These are phyloP conservation scores for Leucocoprinus leucothites DNA, from an alignment of 768 basidiomycete species.

Conservation along the genomic window DNA sequence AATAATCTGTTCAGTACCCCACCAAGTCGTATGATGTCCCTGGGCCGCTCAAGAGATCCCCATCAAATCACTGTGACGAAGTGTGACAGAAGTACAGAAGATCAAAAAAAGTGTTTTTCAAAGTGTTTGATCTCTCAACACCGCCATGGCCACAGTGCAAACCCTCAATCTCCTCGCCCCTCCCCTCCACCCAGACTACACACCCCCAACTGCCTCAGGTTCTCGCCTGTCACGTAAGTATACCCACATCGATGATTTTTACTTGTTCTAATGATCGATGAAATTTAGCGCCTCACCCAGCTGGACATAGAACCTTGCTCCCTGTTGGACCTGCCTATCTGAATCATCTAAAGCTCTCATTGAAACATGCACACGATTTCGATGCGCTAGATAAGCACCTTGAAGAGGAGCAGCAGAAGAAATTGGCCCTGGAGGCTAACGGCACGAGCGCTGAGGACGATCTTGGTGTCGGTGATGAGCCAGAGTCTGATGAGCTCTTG, in stretches of 20 bases:
- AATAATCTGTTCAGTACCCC: no score
- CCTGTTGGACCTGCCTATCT: conserved; percentile 89
- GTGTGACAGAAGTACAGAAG: no score
- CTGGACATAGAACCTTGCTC: conserved; percentile 51
- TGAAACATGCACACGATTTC: conserved; percentile 77
- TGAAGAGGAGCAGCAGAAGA: conserved; percentile 37
- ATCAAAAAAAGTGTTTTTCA: no score
- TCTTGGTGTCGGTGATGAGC: conserved; percentile 90
- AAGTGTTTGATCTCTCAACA: no score
- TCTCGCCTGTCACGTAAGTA: conserved; percentile 26
- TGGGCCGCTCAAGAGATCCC: no score
- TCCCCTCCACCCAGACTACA: conserved; percentile 22
- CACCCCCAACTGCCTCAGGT: conserved; percentile 22
- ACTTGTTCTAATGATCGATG: not conserved
- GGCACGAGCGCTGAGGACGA: conserved; percentile 63
- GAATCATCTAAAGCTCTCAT: conserved; percentile 71
- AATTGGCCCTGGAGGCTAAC: conserved; percentile 47
- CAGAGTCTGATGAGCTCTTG: conserved; percentile 69
- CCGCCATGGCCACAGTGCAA: conserved; percentile 17
- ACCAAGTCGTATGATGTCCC: no score
- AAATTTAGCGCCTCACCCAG: conserved; percentile 30
- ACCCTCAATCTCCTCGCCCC: conserved; percentile 22
- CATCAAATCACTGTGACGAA: no score
- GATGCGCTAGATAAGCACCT: conserved; percentile 75
- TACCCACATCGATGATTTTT: not conserved